These are phyloP conservation scores for Fraxinus quadrangulata DNA, from an alignment of 257 asterid genomes.

Conservation along the genomic window DNA sequence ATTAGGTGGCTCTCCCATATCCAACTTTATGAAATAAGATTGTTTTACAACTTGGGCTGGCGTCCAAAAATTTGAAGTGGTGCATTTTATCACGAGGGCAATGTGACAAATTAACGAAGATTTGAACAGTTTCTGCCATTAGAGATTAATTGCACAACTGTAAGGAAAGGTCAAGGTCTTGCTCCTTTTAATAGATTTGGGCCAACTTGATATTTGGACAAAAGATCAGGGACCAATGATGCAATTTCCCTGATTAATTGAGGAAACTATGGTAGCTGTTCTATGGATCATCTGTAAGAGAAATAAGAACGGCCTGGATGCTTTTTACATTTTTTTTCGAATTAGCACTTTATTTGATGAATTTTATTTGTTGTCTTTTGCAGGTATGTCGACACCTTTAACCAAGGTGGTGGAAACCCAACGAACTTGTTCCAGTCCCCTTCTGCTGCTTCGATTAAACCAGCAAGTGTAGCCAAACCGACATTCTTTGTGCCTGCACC, in stretches of 20 bases:
- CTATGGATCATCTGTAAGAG: neutral
- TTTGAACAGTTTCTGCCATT: neutral
- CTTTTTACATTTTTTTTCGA: neutral
- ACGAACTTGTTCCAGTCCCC: conserved; percentile 65
- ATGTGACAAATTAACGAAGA: neutral
- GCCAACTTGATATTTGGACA: neutral
- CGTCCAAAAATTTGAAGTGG: neutral
- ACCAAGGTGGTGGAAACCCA: conserved; percentile 71
- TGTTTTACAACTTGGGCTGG: neutral
- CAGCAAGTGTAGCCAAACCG: conserved; percentile 50
- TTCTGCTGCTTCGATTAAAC: conserved; percentile 53
- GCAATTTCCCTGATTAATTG: neutral
- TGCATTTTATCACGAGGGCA: neutral
- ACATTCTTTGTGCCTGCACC: conserved; percentile 77
- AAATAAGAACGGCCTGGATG: neutral
- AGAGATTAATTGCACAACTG: neutral
- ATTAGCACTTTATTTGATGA: neutral
- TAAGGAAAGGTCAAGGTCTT: neutral
- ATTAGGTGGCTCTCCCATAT: neutral
- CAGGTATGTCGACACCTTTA: conserved; percentile 57
- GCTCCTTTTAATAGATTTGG: neutral
- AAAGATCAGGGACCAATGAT: neutral
- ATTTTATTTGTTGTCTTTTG: conserved; percentile 7
- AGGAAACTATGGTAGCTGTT: neutral
- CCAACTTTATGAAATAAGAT: neutral